These are phyloP conservation scores for Pelagomonas calceolata DNA, from an alignment of 108 stramenopile species.

Conservation along the genomic window DNA sequence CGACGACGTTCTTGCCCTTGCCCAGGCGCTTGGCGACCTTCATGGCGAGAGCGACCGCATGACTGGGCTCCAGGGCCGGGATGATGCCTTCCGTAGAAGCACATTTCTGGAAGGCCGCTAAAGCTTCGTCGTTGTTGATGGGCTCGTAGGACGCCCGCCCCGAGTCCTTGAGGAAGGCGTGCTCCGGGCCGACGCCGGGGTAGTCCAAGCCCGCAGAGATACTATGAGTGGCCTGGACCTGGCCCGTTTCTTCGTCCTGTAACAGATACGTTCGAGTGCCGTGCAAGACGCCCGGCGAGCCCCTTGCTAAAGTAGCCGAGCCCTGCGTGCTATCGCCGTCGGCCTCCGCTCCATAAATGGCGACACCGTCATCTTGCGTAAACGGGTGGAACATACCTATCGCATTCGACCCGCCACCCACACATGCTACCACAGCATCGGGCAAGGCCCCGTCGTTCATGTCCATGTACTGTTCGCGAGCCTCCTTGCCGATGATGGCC, in stretches of 20 bases:
- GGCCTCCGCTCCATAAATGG: slow-evolving; percentile 83
- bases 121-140: slow-evolving; percentile 78
- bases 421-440: slow-evolving; percentile 84
- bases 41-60: slow-evolving; percentile 79
- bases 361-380: slow-evolving; percentile 64
- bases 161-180: slow-evolving; percentile 76
- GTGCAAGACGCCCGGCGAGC: slow-evolving; percentile 83
- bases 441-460: slow-evolving; percentile 66
- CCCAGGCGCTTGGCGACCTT: slow-evolving; percentile 74
- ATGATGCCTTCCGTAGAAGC: slow-evolving; percentile 88
- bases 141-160: slow-evolving; percentile 77
- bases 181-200: slow-evolving; percentile 93
- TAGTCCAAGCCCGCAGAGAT: slow-evolving; percentile 90
- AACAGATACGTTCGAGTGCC: slow-evolving; percentile 83
- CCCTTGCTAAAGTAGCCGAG: slow-evolving; percentile 80
- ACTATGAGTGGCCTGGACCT: slow-evolving; percentile 80
- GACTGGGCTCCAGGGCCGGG: slow-evolving; percentile 83
- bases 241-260: slow-evolving; percentile 67
- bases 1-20: slow-evolving; percentile 72
- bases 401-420: slow-evolving; percentile 91
- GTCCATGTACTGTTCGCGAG: slow-evolving; percentile 42
- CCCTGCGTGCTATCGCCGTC: slow-evolving; percentile 69
- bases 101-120: slow-evolving; percentile 80
- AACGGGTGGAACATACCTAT: slow-evolving; percentile 90
- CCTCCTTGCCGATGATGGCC: slow-evolving; percentile 72